Conservation (phyloP, 192 early-diverging fungal species). For the Phlyctochytrium arcticum region DNA sequence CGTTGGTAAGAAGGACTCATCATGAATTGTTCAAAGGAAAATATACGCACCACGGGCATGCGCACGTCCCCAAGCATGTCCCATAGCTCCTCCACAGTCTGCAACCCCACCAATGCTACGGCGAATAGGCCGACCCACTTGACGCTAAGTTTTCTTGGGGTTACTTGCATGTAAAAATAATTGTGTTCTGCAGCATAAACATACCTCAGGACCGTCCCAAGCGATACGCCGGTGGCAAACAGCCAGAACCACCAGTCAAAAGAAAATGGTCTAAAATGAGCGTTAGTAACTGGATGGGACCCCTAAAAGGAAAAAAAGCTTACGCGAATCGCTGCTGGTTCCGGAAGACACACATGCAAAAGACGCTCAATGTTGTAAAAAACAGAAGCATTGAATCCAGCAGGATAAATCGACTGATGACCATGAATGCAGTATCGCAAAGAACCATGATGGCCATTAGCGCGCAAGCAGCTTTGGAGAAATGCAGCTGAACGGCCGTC, state of each 20-base stretch:
- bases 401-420: conserved; percentile 88
- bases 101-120: conserved; percentile 84
- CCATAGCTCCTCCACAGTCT: conserved; percentile 93
- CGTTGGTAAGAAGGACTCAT: no score
- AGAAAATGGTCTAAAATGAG: conserved; percentile 67
- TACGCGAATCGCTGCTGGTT: conserved; percentile 58
- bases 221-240: conserved; percentile 73
- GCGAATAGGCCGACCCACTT: conserved; percentile 98
- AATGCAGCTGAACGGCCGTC: conserved; percentile 71
- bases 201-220: conserved; percentile 78
- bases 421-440: conserved; percentile 67
- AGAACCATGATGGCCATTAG: conserved; percentile 80
- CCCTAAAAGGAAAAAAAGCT: neutral
- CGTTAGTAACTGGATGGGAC: neutral
- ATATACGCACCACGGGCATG: conserved; percentile 34
- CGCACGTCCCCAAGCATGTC: conserved; percentile 72
- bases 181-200: neutral
- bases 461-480: conserved; percentile 61
- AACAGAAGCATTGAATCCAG: conserved; percentile 94
- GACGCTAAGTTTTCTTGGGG: no score
- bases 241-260: conserved; percentile 88
- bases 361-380: conserved; percentile 69
- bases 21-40: neutral
- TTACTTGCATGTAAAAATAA: no score
- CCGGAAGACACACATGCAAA: conserved; percentile 69